Conservation (phyloP, 1,284 basidiomycete genomes). For the Malassezia dermatis region DNA sequence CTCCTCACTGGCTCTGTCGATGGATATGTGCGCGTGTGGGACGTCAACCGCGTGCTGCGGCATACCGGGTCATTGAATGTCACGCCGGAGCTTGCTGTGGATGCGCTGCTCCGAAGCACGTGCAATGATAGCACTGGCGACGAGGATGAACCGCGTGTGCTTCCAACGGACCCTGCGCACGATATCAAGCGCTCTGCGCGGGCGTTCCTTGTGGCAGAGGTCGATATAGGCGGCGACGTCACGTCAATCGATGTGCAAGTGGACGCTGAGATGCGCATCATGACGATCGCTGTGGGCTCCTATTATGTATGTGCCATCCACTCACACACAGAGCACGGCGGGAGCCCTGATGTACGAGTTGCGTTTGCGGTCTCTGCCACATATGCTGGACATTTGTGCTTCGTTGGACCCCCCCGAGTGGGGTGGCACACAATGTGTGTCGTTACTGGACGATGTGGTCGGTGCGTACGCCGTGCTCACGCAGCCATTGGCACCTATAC, state of each 20-base stretch:
- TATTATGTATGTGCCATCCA: constrained; percentile 9
- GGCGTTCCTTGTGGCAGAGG: constrained; percentile 18
- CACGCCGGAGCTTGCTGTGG: background rate
- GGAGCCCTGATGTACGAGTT: constrained; percentile 21
- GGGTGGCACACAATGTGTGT: constrained; percentile 22
- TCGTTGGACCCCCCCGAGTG: constrained; percentile 19
- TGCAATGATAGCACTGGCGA: background rate
- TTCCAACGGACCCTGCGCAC: constrained; percentile 4
- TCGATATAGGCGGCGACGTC: constrained; percentile 22
- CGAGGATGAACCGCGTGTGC: background rate
- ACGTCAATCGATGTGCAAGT: constrained; percentile 18
- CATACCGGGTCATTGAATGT: background rate
- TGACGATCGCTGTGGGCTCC: constrained; percentile 19
- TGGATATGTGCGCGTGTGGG: constrained; percentile 20
- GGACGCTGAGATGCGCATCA: background rate
- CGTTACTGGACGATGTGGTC: constrained; percentile 11
- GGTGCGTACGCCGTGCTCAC: background rate
- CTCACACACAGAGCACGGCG: background rate
- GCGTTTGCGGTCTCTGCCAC: constrained; percentile 7
- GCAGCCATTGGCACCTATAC: constrained; percentile 20
- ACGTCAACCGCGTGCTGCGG: constrained; percentile 8
- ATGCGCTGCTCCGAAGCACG: background rate
- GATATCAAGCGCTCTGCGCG: constrained; percentile 6
- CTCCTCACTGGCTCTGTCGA: constrained; percentile 22
- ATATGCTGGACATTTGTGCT: constrained; percentile 12